Conservation (phyloP, 805 yeast genomes). For the Metschnikowia matae region DNA sequence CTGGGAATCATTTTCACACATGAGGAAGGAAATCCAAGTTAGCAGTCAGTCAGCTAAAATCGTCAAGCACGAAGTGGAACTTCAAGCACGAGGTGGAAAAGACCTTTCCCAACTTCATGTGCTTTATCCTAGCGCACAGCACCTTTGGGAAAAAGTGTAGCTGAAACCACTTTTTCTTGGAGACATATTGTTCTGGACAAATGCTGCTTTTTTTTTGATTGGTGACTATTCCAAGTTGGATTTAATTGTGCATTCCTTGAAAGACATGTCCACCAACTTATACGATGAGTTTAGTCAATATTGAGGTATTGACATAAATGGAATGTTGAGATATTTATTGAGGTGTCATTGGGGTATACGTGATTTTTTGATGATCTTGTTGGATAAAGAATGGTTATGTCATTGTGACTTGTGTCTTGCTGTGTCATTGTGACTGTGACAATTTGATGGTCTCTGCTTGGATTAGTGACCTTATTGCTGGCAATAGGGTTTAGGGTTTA, state of each 20-base stretch:
- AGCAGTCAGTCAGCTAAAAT: conserved; percentile 81
- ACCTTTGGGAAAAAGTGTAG: conserved; percentile 91
- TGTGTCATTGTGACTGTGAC: too few species aligned
- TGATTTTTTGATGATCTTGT: too few species aligned
- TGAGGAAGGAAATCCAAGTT: conserved; percentile 88
- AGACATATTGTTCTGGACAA: conserved; percentile 95
- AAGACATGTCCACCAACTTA: conserved; percentile 85
- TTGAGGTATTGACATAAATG: too few species aligned
- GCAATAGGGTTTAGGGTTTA: too few species aligned
- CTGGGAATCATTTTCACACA: conserved; percentile 42
- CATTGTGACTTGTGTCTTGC: too few species aligned
- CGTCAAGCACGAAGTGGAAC: too few species aligned
- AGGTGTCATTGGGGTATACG: too few species aligned
- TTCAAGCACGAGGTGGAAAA: conserved; percentile 11
- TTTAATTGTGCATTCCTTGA: conserved; percentile 87
- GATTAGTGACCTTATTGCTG: too few species aligned
- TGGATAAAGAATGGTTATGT: too few species aligned
- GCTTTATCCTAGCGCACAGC: conserved; percentile 71
- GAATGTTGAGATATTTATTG: too few species aligned
- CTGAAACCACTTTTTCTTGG: conserved; percentile 89
- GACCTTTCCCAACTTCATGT: too few species aligned
- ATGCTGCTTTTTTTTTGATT: conserved; percentile 65
- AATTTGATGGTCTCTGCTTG: too few species aligned
- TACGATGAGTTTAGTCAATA: conserved; percentile 66
- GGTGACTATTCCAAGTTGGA: conserved; percentile 70